phyloP scores from a whole-genome alignment of 139 green algal species.

The Chlamydomonas sphaeroides region DNA sequence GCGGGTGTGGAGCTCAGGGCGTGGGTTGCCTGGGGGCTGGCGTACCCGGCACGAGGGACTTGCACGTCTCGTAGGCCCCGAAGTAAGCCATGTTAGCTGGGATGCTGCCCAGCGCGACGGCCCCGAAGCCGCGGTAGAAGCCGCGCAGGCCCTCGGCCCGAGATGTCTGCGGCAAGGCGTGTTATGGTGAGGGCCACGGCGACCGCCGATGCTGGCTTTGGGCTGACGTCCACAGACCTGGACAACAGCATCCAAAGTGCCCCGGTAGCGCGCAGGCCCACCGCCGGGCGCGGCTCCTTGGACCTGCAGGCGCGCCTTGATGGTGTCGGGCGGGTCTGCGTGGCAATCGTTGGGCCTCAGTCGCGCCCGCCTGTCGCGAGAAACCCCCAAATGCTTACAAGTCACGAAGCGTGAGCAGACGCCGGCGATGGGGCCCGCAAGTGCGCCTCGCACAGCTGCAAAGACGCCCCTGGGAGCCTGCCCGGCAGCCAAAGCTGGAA shows the following conservation, averaged over 20 bases:
- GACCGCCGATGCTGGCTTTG: no score
- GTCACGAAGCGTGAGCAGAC: constrained; percentile 45
- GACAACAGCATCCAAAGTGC: constrained; percentile 19
- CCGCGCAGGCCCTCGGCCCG: constrained; percentile 64
- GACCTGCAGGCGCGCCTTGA: constrained; percentile 81
- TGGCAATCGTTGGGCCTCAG: no score
- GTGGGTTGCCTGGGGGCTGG: no score
- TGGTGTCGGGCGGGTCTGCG: constrained; percentile 77
- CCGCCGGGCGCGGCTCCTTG: constrained; percentile 46
- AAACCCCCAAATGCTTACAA: constrained; percentile 16
- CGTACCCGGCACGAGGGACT: constrained; percentile 48
- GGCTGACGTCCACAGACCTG: no score
- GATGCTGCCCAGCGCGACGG: constrained; percentile 69
- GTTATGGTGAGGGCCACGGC: no score
- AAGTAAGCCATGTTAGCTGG: constrained; percentile 85
- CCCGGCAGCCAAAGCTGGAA: no score
- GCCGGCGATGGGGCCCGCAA: constrained; percentile 52
- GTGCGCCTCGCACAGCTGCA: background rate
- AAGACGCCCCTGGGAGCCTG: no score
- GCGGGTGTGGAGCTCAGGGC: no score
- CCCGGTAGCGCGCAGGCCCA: background rate
- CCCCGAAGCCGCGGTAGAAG: constrained; percentile 81
- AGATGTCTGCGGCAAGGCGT: no score
- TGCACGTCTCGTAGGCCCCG: constrained; percentile 72
- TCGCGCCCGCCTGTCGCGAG: no score